Base-by-base conservation (phyloP, 2,329 filamentous ascomycete species). In the Xylariales sp. region DNA sequence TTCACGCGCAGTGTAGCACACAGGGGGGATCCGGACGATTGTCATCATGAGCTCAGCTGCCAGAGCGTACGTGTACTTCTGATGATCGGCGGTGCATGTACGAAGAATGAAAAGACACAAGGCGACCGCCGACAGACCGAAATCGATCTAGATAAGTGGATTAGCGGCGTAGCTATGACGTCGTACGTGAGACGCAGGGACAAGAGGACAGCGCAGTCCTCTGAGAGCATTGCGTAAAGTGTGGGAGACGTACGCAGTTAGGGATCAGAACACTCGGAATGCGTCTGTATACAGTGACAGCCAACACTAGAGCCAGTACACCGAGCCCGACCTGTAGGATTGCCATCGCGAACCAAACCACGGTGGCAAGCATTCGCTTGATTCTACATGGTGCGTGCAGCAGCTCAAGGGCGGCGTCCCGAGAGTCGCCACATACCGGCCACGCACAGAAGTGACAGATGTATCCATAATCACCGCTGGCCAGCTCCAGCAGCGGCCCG, bases 371-470 rank as follows among this genome's bases (percentile, higher is more conserved):
- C 15, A 51, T 46, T 38, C 55, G 43, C 42, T 54, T 53, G 3
- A 53, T 24, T 40, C 51, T 46, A 36, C 56, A 58, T 9, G 39
- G 41, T 5, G 51, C 51, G 32, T 58, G 56, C 36, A 58, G 46
- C 24, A 51, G 44, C 32, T 52, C 51, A 19, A 47, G 43, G 10
- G 49, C 45, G 27, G 45, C 50, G 22, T 48, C 51, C 14, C 43
- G 48, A 25, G 37, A 32, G 29, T 46, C 48, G 44, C 47, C 52
- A 12, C 52, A 51, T 16, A 58, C 55, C 7, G 56, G 56, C 55
- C 55, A 58, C 19, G 53, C 56, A 40, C 56, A 58, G 40, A 58
- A 58, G 36, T 57, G 56, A 29, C 56, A 58, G 40, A 58, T 55
- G 45, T 58, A 57, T 34, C 55, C 56, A 12, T 52, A 48, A 6